These are phyloP conservation scores for Neolentinus lepideus DNA, from an alignment of 1,284 basidiomycete species.

Conservation along the genomic window DNA sequence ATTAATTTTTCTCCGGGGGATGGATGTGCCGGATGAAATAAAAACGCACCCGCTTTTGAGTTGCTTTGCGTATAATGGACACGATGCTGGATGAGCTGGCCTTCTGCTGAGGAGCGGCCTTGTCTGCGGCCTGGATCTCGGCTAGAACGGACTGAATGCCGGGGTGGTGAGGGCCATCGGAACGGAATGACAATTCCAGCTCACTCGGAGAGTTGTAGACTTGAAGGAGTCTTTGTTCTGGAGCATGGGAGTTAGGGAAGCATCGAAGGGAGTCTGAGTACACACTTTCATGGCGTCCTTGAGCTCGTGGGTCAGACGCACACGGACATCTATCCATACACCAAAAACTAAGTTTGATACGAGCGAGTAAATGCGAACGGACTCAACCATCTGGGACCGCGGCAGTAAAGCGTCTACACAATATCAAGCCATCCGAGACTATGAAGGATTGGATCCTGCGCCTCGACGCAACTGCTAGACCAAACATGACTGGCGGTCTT, in stretches of 20 bases:
- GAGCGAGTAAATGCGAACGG: too few relatives aligned
- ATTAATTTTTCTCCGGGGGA: too few relatives aligned
- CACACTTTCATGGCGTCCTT: conserved; percentile 56
- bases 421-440: not conserved
- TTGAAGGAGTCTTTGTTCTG: conserved; percentile 47
- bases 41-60: conserved; percentile 46
- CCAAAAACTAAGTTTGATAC: too few relatives aligned
- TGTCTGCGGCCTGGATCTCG: conserved; percentile 64
- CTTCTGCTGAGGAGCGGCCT: conserved; percentile 32
- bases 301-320: conserved; percentile 21
- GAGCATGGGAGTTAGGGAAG: conserved; percentile 3
- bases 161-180: not conserved
- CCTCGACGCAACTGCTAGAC: not conserved
- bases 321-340: conserved; percentile 15
- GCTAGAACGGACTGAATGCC: conserved; percentile 52
- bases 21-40: conserved; percentile 1
- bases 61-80: conserved; percentile 51
- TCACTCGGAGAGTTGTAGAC: conserved; percentile 55
- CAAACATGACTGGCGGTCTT: not conserved
- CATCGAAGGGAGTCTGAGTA: not conserved
- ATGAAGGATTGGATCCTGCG: not conserved
- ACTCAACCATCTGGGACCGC: not conserved
- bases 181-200: conserved; percentile 13
- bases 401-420: not conserved
- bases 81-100: conserved; percentile 37